Conservation (phyloP, 1,284 basidiomycete species). For the Papiliotrema laurentii region DNA sequence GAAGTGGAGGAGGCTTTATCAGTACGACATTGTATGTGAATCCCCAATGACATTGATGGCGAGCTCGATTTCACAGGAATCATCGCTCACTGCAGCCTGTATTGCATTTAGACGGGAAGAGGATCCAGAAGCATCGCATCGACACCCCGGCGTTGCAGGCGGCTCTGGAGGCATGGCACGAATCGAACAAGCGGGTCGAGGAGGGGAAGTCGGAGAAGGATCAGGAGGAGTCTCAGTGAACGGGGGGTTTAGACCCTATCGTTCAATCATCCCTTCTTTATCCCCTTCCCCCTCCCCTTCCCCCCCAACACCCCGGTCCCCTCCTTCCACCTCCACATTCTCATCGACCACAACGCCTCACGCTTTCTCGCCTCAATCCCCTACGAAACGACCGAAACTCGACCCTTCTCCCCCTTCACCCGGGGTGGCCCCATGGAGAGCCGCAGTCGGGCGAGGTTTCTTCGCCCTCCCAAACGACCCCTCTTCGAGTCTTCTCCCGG, state of each 20-base stretch:
- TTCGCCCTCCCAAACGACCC: slow-evolving; percentile 6
- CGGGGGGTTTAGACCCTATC: background rate
- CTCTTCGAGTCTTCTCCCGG: background rate
- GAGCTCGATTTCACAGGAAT: background rate
- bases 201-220: background rate
- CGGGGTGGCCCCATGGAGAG: slow-evolving; percentile 15
- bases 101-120: slow-evolving; percentile 38
- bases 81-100: slow-evolving; percentile 34
- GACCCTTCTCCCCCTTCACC: background rate
- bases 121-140: slow-evolving; percentile 45
- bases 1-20: slow-evolving; percentile 42
- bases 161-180: slow-evolving; percentile 35
- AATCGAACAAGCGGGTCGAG: background rate
- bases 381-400: background rate
- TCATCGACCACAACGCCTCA: background rate
- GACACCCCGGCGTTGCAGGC: slow-evolving; percentile 26
- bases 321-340: background rate
- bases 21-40: slow-evolving; percentile 44
- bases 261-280: background rate
- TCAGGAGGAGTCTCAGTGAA: background rate
- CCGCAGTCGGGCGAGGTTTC: slow-evolving; percentile 13
- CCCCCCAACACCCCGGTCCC: background rate
- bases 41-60: background rate
- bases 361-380: background rate
- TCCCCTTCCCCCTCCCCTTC: background rate